Conservation (phyloP, 2,329 filamentous ascomycete species). For the Fusarium siculi region DNA sequence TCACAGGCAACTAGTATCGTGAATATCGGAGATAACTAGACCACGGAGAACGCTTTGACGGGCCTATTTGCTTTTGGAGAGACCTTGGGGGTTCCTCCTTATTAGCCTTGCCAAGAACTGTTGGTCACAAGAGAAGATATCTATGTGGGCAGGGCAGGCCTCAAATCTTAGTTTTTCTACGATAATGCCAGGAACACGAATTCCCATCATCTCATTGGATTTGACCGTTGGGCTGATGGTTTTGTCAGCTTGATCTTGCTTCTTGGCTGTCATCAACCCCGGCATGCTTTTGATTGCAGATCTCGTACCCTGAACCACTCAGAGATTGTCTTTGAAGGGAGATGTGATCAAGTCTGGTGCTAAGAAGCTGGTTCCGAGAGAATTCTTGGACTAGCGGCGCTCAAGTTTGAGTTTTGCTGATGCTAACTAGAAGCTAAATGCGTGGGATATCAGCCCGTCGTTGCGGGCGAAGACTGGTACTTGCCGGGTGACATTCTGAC, state of each 20-base stretch:
- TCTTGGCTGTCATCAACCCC: background rate
- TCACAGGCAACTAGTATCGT: background rate
- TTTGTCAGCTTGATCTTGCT: constrained; percentile 1
- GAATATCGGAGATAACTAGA: background rate
- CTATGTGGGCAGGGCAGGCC: constrained; percentile 23
- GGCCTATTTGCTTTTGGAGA: constrained; percentile 7
- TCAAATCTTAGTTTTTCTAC: constrained; percentile 16
- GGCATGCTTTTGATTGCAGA: constrained; percentile 8
- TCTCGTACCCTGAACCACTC: constrained; percentile 15
- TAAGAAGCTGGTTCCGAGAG: background rate
- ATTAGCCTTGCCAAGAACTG: constrained; percentile 19
- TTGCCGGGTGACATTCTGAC: background rate
- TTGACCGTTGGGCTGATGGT: background rate
- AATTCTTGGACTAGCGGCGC: constrained; percentile 24
- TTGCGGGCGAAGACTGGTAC: constrained; percentile 17
- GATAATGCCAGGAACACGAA: constrained; percentile 10
- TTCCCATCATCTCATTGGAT: constrained; percentile 2
- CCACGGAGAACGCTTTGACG: constrained; percentile 13
- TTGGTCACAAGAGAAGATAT: constrained; percentile 21
- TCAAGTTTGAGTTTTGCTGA: constrained; percentile 28
- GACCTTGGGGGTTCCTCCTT: background rate
- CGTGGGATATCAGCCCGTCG: constrained; percentile 23
- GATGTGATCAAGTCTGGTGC: constrained; percentile 12
- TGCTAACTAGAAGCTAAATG: constrained; percentile 3
- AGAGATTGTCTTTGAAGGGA: background rate